Evolutionary conservation across 1,284 basidiomycete genomes (phyloP).

Genomic region (Rhodotorula sp.): DNA sequence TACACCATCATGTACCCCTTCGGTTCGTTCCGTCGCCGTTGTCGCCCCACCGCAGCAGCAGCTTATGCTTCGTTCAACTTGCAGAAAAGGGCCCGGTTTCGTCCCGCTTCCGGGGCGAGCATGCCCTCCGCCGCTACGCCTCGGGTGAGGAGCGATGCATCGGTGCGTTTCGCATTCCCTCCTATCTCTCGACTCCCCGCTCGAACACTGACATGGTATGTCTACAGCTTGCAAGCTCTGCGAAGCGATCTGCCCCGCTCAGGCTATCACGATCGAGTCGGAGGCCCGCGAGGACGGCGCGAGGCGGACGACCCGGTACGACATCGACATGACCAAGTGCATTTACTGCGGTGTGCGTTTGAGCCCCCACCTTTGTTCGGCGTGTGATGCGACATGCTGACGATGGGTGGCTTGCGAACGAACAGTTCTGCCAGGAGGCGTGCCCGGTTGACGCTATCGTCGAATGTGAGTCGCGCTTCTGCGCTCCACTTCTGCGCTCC

Average conservation of each 20-base stretch:
- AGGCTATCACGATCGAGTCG: slow-evolving; percentile 99
- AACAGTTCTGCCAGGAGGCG: slow-evolving; percentile 72
- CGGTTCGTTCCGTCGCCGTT: slow-evolving; percentile 28
- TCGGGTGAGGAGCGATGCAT: slow-evolving; percentile 99
- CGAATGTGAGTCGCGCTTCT: slow-evolving; percentile 88
- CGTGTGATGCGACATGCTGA: background rate
- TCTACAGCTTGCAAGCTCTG: slow-evolving; percentile 91
- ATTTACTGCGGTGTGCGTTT: slow-evolving; percentile 69
- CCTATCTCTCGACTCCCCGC: background rate
- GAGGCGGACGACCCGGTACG: slow-evolving; percentile 94
- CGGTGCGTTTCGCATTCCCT: slow-evolving; percentile 58
- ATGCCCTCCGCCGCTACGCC: slow-evolving; percentile 95
- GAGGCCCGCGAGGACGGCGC: slow-evolving; percentile 95
- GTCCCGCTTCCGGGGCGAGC: slow-evolving; percentile 97
- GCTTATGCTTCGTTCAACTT: slow-evolving; percentile 14
- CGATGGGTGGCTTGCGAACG: too few relatives aligned
- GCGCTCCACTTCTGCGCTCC: background rate
- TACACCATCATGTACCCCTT: slow-evolving; percentile 99
- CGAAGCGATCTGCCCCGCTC: slow-evolving; percentile 98
- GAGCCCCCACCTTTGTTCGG: too few relatives aligned
- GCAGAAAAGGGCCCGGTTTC: slow-evolving; percentile 93
- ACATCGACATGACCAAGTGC: slow-evolving; percentile 90
- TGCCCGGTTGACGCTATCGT: slow-evolving; percentile 99
- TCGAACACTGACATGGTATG: background rate
- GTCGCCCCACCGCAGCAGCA: accelerated